phyloP scores from a whole-genome alignment of 1,284 basidiomycete species.

The Puccinia novopanici region DNA sequence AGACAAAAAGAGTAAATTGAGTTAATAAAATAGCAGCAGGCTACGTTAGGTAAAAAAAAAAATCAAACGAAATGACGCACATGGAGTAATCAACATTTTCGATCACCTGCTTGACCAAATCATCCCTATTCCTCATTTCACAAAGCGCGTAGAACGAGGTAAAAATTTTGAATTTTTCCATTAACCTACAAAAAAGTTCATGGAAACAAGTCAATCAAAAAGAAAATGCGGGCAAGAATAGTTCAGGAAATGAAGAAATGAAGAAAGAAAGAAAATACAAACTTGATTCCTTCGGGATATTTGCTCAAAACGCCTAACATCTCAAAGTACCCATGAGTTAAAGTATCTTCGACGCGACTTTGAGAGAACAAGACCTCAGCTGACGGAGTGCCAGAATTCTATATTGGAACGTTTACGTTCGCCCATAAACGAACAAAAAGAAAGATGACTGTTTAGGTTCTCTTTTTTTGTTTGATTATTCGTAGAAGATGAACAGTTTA shows the following conservation, averaged over 20 bases:
- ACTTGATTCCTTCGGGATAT: constrained; percentile 84
- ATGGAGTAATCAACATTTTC: constrained; percentile 86
- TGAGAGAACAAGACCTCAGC: constrained; percentile 81
- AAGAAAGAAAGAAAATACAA: constrained; percentile 53
- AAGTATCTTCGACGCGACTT: constrained; percentile 75
- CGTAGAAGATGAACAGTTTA: too few relatives aligned
- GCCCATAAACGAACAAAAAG: background rate
- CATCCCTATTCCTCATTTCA: constrained; percentile 84
- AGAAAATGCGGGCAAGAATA: background rate
- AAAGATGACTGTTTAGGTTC: constrained; percentile 55
- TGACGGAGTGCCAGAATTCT: constrained; percentile 32
- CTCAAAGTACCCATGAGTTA: constrained; percentile 91
- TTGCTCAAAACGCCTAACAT: constrained; percentile 90
- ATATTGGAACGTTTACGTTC: background rate
- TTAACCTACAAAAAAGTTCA: constrained; percentile 66
- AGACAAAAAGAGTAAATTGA: constrained; percentile 19
- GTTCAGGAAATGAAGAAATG: background rate
- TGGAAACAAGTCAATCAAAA: background rate
- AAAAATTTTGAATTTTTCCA: constrained; percentile 90
- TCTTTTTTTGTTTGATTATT: constrained; percentile 25
- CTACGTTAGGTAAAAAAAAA: background rate
- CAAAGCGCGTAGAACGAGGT: constrained; percentile 92
- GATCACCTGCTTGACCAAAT: constrained; percentile 85
- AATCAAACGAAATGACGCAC: constrained; percentile 63
- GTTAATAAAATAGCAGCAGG: background rate